Base-by-base conservation (phyloP, 345 rosid species). In the Citrus hindsii region DNA sequence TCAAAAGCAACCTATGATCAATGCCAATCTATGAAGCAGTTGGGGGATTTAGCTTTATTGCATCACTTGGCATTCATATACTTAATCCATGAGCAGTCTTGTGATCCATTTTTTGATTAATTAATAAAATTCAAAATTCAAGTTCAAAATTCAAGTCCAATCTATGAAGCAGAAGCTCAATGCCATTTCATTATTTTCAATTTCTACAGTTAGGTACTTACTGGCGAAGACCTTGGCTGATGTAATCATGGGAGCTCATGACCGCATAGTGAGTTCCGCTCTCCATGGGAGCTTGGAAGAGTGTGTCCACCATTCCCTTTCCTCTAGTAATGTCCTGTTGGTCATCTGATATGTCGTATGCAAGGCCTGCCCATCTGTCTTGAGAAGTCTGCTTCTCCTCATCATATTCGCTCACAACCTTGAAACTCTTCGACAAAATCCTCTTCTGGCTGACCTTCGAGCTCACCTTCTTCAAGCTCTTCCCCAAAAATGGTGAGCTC, bases 251-350 rank as follows among this genome's bases (percentile, higher is more conserved):
- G 6, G 91, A 86, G 81, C 82, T 83, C 88, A 89, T 64, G 68
- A 89, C 82, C 2, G 92, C 83, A 67, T 85, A 19, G 77, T 87
- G 92, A 65, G 89, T 89, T 7, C 89, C 88, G 1, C 86, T 28
- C 1, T 77, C 88, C 84, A 79, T 78, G 18, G 89, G 85, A 81
- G 92, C 92, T 79, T 86, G 92, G 85, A 89, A 89, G 37, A 89
- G 84, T 28, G 86, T 3, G 62, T 87, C 90, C 33, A 87, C 89
- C 90, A 79, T 81, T 25, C 89, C 92, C 35, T 87, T 87, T 14
- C 88, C 92, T 82, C 90, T 85, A 30, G 88, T 79, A 46, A 89
- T 87, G 80, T 86, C 89, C 72, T 83, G 90, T 58, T 87, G 88
- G 82, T 86, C 85, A 71, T 86, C 90, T 2, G 90, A 87, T 24